phyloP scores from a whole-genome alignment of 345 rosid species.

The Turritis glabra region DNA sequence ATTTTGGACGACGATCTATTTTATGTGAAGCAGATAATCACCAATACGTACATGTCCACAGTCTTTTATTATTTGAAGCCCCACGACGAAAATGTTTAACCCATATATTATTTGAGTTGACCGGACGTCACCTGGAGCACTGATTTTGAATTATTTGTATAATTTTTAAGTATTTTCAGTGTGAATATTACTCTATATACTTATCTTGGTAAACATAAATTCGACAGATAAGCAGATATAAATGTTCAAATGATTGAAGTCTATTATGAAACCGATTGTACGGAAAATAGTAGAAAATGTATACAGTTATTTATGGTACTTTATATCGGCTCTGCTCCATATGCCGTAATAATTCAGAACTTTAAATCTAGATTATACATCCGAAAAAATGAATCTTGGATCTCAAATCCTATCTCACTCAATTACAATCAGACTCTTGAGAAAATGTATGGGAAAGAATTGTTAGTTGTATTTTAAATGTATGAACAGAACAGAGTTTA shows the following conservation, averaged over 20 bases:
- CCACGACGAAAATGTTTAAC: conserved; percentile 18
- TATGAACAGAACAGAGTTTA: conserved; percentile 1
- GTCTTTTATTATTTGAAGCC: background rate
- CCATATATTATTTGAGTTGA: background rate
- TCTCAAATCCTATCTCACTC: background rate
- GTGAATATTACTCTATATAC: background rate
- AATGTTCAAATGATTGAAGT: no score
- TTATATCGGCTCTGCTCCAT: background rate
- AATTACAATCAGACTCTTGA: background rate
- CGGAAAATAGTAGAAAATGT: background rate
- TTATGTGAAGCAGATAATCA: background rate
- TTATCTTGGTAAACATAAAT: background rate
- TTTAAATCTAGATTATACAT: background rate
- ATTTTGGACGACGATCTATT: background rate
- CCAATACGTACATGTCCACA: conserved; percentile 7
- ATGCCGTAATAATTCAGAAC: background rate
- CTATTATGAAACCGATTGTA: no score
- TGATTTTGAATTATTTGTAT: background rate
- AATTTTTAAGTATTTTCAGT: no score
- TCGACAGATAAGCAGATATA: no score
- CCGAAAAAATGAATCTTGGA: background rate
- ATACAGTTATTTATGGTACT: background rate
- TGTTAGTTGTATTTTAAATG: background rate
- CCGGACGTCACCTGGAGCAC: conserved; percentile 9
- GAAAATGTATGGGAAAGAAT: background rate